phyloP scores from a whole-genome alignment of 1,284 basidiomycete genomes.

The Trichosporon sp. region DNA sequence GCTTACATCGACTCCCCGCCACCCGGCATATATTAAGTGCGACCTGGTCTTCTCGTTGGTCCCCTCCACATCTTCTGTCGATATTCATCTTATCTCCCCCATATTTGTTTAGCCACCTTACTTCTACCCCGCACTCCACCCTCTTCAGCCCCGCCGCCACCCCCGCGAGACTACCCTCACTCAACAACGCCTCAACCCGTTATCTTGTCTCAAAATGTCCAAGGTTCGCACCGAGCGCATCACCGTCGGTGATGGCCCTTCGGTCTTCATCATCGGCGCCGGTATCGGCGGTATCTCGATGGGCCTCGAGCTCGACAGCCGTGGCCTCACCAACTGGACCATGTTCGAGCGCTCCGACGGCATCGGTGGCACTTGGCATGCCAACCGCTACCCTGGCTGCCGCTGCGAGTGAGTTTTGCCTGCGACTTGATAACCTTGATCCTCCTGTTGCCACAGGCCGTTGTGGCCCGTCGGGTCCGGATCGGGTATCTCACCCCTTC shows the following conservation, averaged over 20 bases:
- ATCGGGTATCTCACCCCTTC: too few species aligned
- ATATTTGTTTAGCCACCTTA: too few species aligned
- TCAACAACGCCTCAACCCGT: background rate
- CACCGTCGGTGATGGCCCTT: background rate
- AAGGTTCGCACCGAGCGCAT: background rate
- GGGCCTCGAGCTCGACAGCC: slow-evolving; percentile 14
- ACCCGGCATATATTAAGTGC: too few species aligned
- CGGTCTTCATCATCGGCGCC: slow-evolving; percentile 10
- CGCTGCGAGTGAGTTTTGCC: slow-evolving; percentile 37
- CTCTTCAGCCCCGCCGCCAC: too few species aligned
- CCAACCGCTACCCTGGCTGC: slow-evolving; percentile 25
- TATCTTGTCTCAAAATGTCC: background rate
- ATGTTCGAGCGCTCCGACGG: slow-evolving; percentile 12
- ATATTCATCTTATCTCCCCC: too few species aligned
- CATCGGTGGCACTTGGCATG: slow-evolving; percentile 20
- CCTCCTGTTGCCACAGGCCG: background rate
- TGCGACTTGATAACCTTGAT: background rate
- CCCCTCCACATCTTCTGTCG: too few species aligned
- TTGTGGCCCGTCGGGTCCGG: background rate
- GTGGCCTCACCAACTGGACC: slow-evolving; percentile 14
- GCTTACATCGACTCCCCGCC: too few species aligned
- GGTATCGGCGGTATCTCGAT: slow-evolving; percentile 17
- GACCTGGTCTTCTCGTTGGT: too few species aligned
- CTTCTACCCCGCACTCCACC: background rate
- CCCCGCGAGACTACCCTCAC: too few species aligned